A percentile compares a stretch with the other conserved stretches of the same genome.
These are phyloP conservation scores for Calonectria naviculata DNA, from an alignment of 2,329 filamentous ascomycete genomes.

Conservation along the genomic window DNA sequence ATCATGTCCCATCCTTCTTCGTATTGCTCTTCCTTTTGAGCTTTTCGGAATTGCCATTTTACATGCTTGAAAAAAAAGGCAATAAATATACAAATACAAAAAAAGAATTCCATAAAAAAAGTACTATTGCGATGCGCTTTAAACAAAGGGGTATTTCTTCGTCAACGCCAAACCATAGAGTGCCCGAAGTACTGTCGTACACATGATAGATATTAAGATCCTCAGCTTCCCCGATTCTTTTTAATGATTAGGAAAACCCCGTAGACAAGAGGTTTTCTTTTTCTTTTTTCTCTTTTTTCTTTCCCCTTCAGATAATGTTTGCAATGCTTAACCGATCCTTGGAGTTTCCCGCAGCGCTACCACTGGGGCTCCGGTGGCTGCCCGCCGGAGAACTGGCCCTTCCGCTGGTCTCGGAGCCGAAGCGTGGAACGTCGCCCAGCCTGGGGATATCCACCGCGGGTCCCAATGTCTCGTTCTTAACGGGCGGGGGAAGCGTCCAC, in stretches of 20 bases:
- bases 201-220: conserved; percentile 36
- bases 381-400: conserved; percentile 42
- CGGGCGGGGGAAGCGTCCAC: conserved; percentile 49
- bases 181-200: conserved; percentile 1
- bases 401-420: conserved; percentile 41
- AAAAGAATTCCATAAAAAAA: neutral
- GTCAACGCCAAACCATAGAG: neutral
- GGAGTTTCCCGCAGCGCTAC: conserved; percentile 29
- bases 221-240: neutral
- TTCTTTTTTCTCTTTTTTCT: neutral
- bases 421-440: conserved; percentile 44
- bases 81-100: neutral
- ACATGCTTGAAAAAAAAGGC: neutral
- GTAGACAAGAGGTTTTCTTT: too few relatives aligned
- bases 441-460: conserved; percentile 42
- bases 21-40: neutral
- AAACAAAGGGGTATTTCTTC: conserved; percentile 17
- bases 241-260: too few relatives aligned
- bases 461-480: conserved; percentile 48
- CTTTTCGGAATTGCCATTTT: neutral
- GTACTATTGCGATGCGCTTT: conserved; percentile 11
- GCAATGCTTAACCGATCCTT: conserved; percentile 54
- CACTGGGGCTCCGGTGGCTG: conserved; percentile 34
- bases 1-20: neutral
- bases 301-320: conserved; percentile 54